These are phyloP conservation scores for Ganoderma multipileum DNA, from an alignment of 1,284 basidiomycete genomes.

Conservation along the genomic window DNA sequence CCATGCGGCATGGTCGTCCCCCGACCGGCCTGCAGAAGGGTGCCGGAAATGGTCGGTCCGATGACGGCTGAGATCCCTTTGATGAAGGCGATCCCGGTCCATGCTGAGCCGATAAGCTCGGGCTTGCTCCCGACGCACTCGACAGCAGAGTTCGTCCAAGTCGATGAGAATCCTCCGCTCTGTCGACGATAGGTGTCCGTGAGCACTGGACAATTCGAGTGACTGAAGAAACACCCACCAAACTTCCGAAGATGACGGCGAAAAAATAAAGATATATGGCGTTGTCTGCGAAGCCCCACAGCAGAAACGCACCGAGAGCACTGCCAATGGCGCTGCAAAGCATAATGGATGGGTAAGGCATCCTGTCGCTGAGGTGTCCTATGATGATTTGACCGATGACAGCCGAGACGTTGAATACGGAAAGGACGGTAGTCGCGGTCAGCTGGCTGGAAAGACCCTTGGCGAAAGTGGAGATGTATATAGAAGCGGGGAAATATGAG, in stretches of 20 bases:
- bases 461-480: slow-evolving; percentile 37
- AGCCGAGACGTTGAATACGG: slow-evolving; percentile 36
- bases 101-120: slow-evolving; percentile 33
- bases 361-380: slow-evolving; percentile 35
- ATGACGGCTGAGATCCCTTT: slow-evolving; percentile 36
- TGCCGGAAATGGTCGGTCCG: slow-evolving; percentile 36
- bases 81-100: slow-evolving; percentile 29
- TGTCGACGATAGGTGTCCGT: background rate
- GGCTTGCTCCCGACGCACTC: slow-evolving; percentile 37
- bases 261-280: slow-evolving; percentile 35
- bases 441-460: slow-evolving; percentile 33
- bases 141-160: slow-evolving; percentile 33
- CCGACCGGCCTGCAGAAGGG: slow-evolving; percentile 33
- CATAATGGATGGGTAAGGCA: slow-evolving; percentile 36
- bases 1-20: slow-evolving; percentile 17
- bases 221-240: slow-evolving; percentile 23
- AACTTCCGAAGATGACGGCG: slow-evolving; percentile 37
- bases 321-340: slow-evolving; percentile 31
- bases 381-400: slow-evolving; percentile 36
- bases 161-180: slow-evolving; percentile 33
- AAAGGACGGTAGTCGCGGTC: slow-evolving; percentile 34
- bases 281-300: slow-evolving; percentile 38
- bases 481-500: slow-evolving; percentile 38
- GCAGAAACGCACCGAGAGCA: slow-evolving; percentile 34
- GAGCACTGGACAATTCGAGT: background rate